Conservation (phyloP, 2,329 filamentous ascomycete genomes). For the Diplodia seriata region DNA sequence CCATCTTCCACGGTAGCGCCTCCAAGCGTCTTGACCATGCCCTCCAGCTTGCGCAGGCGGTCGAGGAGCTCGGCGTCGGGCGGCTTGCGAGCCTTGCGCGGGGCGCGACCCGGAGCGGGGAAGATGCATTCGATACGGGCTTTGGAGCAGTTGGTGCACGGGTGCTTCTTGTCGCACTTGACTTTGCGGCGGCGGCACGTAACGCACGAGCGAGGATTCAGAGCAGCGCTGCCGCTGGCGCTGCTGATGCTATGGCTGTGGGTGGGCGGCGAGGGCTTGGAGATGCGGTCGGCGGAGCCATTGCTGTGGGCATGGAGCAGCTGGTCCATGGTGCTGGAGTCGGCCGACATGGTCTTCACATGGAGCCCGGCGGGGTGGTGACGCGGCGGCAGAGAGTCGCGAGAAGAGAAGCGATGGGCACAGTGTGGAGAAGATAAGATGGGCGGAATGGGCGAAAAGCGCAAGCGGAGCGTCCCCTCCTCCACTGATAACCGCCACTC, state of each 20-base stretch:
- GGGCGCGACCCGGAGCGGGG: constrained; percentile 75
- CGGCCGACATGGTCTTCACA: constrained; percentile 27
- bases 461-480: background rate
- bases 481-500: constrained; percentile 18
- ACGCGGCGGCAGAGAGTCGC: background rate
- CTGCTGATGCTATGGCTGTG: constrained; percentile 30
- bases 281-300: constrained; percentile 23
- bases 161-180: constrained; percentile 78
- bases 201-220: constrained; percentile 56
- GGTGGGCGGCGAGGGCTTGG: constrained; percentile 22
- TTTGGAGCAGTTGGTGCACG: constrained; percentile 76
- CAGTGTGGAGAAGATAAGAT: constrained; percentile 1
- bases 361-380: background rate
- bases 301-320: constrained; percentile 31
- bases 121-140: constrained; percentile 76
- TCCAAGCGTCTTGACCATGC: constrained; percentile 71
- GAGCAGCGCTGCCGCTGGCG: constrained; percentile 27
- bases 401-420: background rate
- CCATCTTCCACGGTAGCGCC: constrained; percentile 14
- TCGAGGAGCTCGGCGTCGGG: constrained; percentile 76
- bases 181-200: constrained; percentile 69
- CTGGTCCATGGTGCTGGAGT: constrained; percentile 10
- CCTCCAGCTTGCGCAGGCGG: constrained; percentile 73
- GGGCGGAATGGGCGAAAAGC: background rate
- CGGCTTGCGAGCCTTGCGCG: constrained; percentile 71